These are phyloP conservation scores for Metschnikowia bowlesiae DNA, from an alignment of 805 yeast species.

Conservation along the genomic window DNA sequence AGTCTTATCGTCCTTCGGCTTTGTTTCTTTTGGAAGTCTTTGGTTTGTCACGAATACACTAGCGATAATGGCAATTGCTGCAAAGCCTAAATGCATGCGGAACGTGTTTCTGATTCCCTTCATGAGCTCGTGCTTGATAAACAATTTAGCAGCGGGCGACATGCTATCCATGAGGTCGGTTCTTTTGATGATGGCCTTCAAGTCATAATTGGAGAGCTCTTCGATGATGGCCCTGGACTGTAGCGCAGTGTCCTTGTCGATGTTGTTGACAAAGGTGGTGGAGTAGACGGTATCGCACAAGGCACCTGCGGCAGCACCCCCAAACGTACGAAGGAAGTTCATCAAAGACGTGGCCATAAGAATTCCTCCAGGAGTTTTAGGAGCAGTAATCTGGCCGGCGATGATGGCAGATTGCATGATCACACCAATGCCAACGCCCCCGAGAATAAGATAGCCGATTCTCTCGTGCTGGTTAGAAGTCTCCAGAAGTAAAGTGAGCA, in stretches of 20 bases:
- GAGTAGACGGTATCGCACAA: conserved; percentile 41
- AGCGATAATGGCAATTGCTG: conserved; percentile 27
- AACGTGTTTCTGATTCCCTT: conserved; percentile 36
- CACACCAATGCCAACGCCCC: conserved; percentile 47
- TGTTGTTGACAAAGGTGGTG: conserved; percentile 17
- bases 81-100: conserved; percentile 36
- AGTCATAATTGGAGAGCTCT: conserved; percentile 18
- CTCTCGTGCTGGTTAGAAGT: conserved; percentile 32
- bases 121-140: conserved; percentile 30
- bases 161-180: conserved; percentile 16
- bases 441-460: conserved; percentile 43
- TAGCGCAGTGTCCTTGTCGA: conserved; percentile 6
- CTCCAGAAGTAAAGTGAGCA: conserved; percentile 36
- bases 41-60: conserved; percentile 38
- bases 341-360: conserved; percentile 46
- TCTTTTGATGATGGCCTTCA: conserved; percentile 13
- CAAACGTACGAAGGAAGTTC: conserved; percentile 42
- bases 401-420: conserved; percentile 43
- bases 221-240: conserved; percentile 15
- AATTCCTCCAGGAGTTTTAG: conserved; percentile 46
- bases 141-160: conserved; percentile 17
- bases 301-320: conserved; percentile 43
- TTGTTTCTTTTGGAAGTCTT: conserved; percentile 30
- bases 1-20: conserved; percentile 19
- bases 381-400: conserved; percentile 46